These are phyloP conservation scores for Glomus cerebriforme DNA, from an alignment of 192 early-diverging fungal genomes.

Conservation along the genomic window DNA sequence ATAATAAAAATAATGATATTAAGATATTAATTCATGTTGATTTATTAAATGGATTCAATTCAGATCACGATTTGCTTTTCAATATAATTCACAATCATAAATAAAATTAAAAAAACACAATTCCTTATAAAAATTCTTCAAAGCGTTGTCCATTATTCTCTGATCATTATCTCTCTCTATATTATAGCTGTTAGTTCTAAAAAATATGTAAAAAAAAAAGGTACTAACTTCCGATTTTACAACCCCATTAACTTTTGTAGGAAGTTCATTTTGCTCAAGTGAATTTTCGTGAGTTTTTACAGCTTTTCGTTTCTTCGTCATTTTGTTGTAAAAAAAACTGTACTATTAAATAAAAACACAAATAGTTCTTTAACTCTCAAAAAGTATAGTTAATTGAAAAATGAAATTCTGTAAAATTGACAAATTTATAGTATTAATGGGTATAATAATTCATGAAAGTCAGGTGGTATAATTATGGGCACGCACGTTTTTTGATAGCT, in stretches of 20 bases:
- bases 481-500: no score
- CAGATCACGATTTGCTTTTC: not conserved
- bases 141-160: not conserved
- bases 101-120: not conserved
- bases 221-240: not conserved
- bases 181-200: not conserved
- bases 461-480: no score
- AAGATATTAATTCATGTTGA: not conserved
- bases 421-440: no score
- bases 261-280: not conserved
- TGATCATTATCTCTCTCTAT: not conserved
- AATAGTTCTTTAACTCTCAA: not conserved
- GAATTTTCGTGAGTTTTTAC: not conserved
- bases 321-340: not conserved
- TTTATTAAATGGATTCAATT: no score
- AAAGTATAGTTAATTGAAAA: not conserved
- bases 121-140: not conserved
- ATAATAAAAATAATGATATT: no score
- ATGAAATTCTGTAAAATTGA: no score
- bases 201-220: not conserved
- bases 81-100: not conserved
- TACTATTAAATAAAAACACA: not conserved
- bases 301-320: not conserved
- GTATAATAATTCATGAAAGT: no score
- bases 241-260: not conserved